Evolutionary conservation across 2,329 filamentous ascomycete genomes (phyloP), one percentile per base, ranked within the genome.

Genomic region (Thielaviopsis populi): DNA sequence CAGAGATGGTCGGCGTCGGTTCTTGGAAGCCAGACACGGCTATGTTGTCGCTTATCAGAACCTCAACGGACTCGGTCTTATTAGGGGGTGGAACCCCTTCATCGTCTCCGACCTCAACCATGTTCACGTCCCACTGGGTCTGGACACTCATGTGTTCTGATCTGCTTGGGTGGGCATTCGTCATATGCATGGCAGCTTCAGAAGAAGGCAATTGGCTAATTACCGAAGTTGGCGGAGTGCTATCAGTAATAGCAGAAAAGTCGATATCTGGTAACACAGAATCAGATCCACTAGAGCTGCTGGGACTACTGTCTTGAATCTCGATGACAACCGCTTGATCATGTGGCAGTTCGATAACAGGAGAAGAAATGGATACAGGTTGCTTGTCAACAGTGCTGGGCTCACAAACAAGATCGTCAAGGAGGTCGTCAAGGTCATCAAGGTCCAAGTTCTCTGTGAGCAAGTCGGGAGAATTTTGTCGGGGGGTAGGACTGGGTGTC

Each of bases 121-220:
- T 64, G 22, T 64, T 64, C 7, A 64, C 63, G 27, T 64, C 56
- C 63, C 63, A 64, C 2, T 37, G 40, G 24, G 53, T 63, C 56
- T 43, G 37, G 13, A 59, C 50, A 41, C 41, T 6, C 54, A 59
- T 59, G 15, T 6, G 41, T 19, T 41, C 54, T 6, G 22, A 33
- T n/a, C 13, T 37, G 22, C 24, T 24, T 24, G 19, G 46, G 13
- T 19, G 19, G 7, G 6, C 17, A 24, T 50, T 17, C 24, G 10
- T 6, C 13, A 15, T 37, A 37, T 48, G 13, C n/a, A 48, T 13
- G 8, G 41, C 19, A 22, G 27, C 27, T 19, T 56, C 50, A 30
- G 50, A 56, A 56, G 50, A 56, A 33, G 50, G 15, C n/a, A 27
- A 27, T 15, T 30, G 27, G 15, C 13, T 27, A 30, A 56, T 37